Base-by-base conservation (phyloP, 352 stramenopile genomes). In the Plasmopara muralis region DNA sequence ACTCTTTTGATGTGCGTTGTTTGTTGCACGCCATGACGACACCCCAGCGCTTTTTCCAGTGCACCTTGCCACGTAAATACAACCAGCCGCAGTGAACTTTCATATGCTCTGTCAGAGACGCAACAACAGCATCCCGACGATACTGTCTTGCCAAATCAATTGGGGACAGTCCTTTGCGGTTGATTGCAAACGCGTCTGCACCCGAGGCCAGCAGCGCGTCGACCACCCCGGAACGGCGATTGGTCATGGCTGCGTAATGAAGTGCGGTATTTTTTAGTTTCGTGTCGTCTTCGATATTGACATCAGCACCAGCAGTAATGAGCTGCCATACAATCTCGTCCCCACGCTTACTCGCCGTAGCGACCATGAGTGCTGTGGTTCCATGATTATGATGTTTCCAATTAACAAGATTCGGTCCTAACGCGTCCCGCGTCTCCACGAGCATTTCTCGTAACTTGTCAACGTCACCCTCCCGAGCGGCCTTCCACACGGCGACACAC, bases 291-390 rank as follows among this genome's bases (percentile, higher is more conserved):
- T 66, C 55, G 4, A 68, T 31, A 43, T 83, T 62, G 47, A 77
- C 51, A 13, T 86, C 61, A 12, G 77, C 80, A 29, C 80, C 80
- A 42, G 49, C 41, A 9, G 60, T 56, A 29, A 81, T 71, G 38
- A 86, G 66, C 31, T 87, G 53, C 0, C 48, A 34, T 5, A 69
- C 47, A 8, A 55, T 40, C 3, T 47, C 34, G 15, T 62, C 60
- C 18, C 60, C 60, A 15, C 38, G 38, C 28, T 48, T 64, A 52
- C 57, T 63, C 49, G 69, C 64, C 2, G 60, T 60, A 8, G 80
- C 80, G 16, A 61, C 62, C 80, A 90, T 90, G 47, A 90, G 72
- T 43, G 78, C 58, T 37, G 80, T 87, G 9, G 72, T 77, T 38
- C 70, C 68, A 25, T 79, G 73, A 30, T 58, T 57, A 14, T 72